Evolutionary conservation across 192 early-diverging fungal species (phyloP), one percentile per base, ranked within the genome.

Genomic region (Gryganskiella cystojenkinii): DNA sequence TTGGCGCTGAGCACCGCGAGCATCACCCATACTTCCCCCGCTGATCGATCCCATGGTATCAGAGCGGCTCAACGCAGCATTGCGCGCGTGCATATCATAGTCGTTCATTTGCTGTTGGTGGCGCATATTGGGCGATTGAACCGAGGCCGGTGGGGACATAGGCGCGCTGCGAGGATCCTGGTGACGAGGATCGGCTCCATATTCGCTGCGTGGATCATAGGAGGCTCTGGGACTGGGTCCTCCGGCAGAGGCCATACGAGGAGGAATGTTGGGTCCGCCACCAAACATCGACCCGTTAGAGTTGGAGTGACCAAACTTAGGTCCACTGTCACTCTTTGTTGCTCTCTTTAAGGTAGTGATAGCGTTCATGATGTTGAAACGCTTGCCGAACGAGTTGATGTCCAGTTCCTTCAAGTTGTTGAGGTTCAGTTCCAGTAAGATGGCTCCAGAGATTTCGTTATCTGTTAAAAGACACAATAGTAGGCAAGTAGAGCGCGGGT

Each of bases 321-420:
- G 24, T 4, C 60, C 54, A 24, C 35, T 40, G 35, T 47, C 57
- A 24, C 64, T 56, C 51, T 71, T 62, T 37, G 61, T 51, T 53
- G 61, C 35, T 24, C 85, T 76, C 55, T 80, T 82, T 33, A 92
- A 67, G 14, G 66, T 80, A 13, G 71, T 71, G 40, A 92, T 92
- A 28, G 83, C 80, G 34, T 84, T 86, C 83, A 91, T 86, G 33
- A 92, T 73, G 43, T 89, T 85, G 67, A 86, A 82, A 9, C 91
- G 81, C 61, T 89, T 87, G 11, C 86, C 86, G 64, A 88, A 86
- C 8, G 85, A 80, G 27, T 58, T 82, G 35, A 92, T 85, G 24
- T 90, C 85, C 14, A 92, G 66, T 59, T 92, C 90, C 58, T 90
- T 88, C 11, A 92, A 70, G n/a, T 82, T 75, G 30, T 84, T 81